Base-by-base conservation (phyloP, 805 yeast genomes). In the Monosporozyma unispora region DNA sequence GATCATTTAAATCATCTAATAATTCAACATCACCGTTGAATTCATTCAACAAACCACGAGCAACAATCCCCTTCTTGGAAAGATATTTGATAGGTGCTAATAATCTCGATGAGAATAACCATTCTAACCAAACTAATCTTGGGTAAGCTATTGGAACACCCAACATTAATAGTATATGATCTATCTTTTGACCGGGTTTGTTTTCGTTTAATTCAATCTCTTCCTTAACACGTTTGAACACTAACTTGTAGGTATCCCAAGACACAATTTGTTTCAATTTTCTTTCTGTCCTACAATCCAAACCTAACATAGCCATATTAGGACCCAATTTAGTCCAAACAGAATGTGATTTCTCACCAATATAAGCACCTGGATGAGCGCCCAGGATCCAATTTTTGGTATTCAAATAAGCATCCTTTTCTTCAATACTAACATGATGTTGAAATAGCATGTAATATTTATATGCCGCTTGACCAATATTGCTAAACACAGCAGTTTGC, bases 121-220 rank as follows among this genome's bases (percentile, higher is more conserved):
- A 74, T 68, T 93, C 98, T 31, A 88, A 72, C 91, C 96, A 87
- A 2, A 90, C 96, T 62, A 93, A 72, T 55, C 98, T 76, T 2
- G 99, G 98, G 62, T 91, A 91, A 39, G 93, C 86, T 49, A 93
- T 87, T 2, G 99, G 99, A 12, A 91, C 96, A 42, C 98, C 98
- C 46, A 93, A 72, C 80, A 93, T 74, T 1, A 93, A 79, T 55
- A 86, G 70, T 38, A 91, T 58, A 66, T 91, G 99, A 63, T 84
- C 82, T 41, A 86, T 74, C 23, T 78, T 77, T 8, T 49, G 44
- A 5, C 76, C 76, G 5, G 45, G 21, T n/a, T 12, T 39, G 3
- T 21, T 22, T 8, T 18, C n/a, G 25, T 6, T 63, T 60, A 4
- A 27, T 2, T 61, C 52, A 4, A 86, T 61, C 63, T 88, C 96